These are phyloP conservation scores for Pleurotus djamor DNA, from an alignment of 768 basidiomycete species.

Conservation along the genomic window DNA sequence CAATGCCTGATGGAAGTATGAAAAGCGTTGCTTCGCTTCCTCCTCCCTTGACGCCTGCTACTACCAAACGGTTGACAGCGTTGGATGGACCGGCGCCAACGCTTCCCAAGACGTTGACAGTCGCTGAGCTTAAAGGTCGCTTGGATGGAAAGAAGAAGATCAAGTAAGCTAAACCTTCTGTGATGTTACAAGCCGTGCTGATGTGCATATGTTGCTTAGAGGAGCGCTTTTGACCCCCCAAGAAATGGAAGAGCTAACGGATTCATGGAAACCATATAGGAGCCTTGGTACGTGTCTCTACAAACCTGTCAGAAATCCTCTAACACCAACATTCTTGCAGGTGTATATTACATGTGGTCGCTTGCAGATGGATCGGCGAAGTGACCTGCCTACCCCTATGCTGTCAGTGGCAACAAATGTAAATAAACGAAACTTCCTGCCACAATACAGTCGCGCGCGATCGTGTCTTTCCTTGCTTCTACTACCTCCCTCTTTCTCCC, in stretches of 20 bases:
- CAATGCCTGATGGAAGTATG: slow-evolving; percentile 19
- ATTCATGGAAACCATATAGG: slow-evolving; percentile 78
- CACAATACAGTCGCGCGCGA: background rate
- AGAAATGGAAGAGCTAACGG: slow-evolving; percentile 81
- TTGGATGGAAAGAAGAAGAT: slow-evolving; percentile 68
- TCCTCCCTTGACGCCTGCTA: slow-evolving; percentile 66
- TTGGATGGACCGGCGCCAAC: slow-evolving; percentile 21
- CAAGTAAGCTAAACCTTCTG: slow-evolving; percentile 46
- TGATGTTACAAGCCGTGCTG: background rate
- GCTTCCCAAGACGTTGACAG: slow-evolving; percentile 61
- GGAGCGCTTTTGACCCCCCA: slow-evolving; percentile 73
- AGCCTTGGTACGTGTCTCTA: slow-evolving; percentile 57
- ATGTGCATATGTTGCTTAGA: slow-evolving; percentile 28
- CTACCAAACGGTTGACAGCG: slow-evolving; percentile 51
- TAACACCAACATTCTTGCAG: slow-evolving; percentile 26
- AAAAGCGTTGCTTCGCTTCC: slow-evolving; percentile 37
- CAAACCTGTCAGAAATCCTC: background rate
- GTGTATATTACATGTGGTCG: slow-evolving; percentile 89
- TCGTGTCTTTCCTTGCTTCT: background rate
- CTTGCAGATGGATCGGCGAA: slow-evolving; percentile 43
- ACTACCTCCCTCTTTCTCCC: background rate
- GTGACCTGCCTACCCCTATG: background rate
- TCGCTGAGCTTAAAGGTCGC: slow-evolving; percentile 54
- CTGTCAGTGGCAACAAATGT: background rate
- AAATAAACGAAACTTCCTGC: background rate